Percentiles rank a stretch among this genome's conserved stretches.
phyloP scores from a whole-genome alignment of 345 rosid species.

The Eutrema heterophyllum region DNA sequence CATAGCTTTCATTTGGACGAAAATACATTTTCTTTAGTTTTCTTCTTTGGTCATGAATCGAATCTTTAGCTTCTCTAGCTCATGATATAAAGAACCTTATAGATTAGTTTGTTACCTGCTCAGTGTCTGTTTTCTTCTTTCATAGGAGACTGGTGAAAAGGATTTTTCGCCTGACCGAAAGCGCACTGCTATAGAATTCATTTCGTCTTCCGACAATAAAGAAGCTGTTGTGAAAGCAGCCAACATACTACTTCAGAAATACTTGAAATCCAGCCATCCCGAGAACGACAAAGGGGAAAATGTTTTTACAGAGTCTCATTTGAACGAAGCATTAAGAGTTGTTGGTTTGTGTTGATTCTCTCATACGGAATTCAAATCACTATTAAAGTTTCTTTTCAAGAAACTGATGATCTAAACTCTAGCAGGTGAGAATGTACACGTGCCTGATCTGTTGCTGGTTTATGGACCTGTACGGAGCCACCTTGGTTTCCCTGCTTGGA shows the following conservation, averaged over 20 bases:
- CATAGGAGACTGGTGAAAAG: slow-evolving; percentile 45
- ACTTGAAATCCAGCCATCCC: slow-evolving; percentile 34
- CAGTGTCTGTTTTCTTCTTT: not conserved
- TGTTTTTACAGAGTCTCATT: slow-evolving; percentile 57
- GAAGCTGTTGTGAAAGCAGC: slow-evolving; percentile 86
- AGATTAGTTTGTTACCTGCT: not conserved
- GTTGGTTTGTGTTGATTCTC: slow-evolving; percentile 52
- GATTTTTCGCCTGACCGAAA: slow-evolving; percentile 26
- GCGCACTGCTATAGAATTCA: slow-evolving; percentile 52
- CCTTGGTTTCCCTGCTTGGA: slow-evolving; percentile 93
- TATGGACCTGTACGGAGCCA: slow-evolving; percentile 89
- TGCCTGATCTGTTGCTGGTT: slow-evolving; percentile 76
- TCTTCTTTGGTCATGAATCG: not conserved
- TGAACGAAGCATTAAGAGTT: slow-evolving; percentile 61
- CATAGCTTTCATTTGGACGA: not conserved
- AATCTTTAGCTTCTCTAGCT: slow-evolving; percentile 3
- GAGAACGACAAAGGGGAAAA: slow-evolving; percentile 41
- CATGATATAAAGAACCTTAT: not conserved
- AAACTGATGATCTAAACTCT: slow-evolving; percentile 12
- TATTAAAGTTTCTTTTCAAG: not conserved
- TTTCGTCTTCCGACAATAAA: slow-evolving; percentile 73
- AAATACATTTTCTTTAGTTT: not conserved
- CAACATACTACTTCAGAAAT: slow-evolving; percentile 55
- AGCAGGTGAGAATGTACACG: slow-evolving; percentile 62
- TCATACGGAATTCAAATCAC: not conserved